Percentiles rank a stretch among this genome's conserved stretches.
phyloP scores from a whole-genome alignment of 257 asterid genomes.

The Leptodermis oblonga region DNA sequence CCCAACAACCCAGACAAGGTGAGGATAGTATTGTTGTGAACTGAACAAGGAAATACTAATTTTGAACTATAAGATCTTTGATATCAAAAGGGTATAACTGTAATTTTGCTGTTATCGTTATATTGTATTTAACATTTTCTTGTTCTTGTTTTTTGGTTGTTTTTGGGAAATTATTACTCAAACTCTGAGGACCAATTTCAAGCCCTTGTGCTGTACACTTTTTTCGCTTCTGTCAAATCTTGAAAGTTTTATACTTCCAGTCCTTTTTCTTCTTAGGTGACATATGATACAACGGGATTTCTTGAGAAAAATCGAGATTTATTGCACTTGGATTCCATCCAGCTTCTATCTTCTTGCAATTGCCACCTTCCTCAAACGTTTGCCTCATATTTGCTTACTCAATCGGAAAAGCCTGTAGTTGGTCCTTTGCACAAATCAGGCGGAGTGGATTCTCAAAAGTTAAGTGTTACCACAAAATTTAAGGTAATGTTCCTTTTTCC shows the following conservation, averaged over 20 bases:
- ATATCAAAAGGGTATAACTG: neutral
- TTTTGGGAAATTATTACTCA: neutral
- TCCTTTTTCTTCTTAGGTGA: conserved; percentile 55
- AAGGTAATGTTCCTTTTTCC: conserved; percentile 45
- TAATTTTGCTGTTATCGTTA: neutral
- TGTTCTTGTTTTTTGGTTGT: neutral
- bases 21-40: neutral
- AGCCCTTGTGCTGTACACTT: neutral
- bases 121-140: neutral
- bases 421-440: conserved; percentile 90
- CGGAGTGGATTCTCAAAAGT: conserved; percentile 93
- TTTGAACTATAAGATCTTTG: neutral
- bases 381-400: conserved; percentile 81
- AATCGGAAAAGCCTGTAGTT: conserved; percentile 77
- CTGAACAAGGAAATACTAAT: neutral
- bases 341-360: conserved; percentile 85
- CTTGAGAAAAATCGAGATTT: conserved; percentile 97
- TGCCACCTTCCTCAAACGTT: conserved; percentile 86
- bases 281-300: conserved; percentile 82
- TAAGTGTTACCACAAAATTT: conserved; percentile 89
- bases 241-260: conserved; percentile 13
- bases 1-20: neutral
- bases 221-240: neutral
- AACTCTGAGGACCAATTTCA: neutral
- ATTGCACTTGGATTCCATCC: conserved; percentile 81